A percentile compares a stretch with the other conserved stretches of the same genome.
Conservation (phyloP, 2,329 filamentous ascomycete species). For the Aspergillus sp. region DNA sequence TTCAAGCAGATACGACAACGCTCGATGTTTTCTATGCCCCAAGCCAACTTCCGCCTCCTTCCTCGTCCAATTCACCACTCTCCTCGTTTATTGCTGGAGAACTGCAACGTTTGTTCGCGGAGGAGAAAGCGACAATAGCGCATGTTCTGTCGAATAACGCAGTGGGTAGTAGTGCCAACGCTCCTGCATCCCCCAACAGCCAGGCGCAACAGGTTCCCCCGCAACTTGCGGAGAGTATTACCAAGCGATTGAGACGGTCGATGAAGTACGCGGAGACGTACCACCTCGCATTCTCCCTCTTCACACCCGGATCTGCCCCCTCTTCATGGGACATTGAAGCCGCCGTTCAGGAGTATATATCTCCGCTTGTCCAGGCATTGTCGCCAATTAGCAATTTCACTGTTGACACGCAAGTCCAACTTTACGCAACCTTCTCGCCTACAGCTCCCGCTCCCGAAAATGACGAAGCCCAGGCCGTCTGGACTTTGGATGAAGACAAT, state of each 20-base stretch:
- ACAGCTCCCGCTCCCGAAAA: slow-evolving; percentile 60
- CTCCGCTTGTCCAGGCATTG: slow-evolving; percentile 76
- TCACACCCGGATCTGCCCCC: slow-evolving; percentile 74
- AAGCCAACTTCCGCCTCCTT: slow-evolving; percentile 65
- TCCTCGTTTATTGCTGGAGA: slow-evolving; percentile 77
- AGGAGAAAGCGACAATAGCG: slow-evolving; percentile 85
- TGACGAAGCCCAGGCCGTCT: slow-evolving; percentile 56
- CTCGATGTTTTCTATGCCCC: slow-evolving; percentile 77
- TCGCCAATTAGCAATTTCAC: slow-evolving; percentile 90
- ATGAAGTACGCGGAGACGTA: slow-evolving; percentile 93
- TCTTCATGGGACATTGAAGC: slow-evolving; percentile 89
- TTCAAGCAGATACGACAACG: slow-evolving; percentile 68
- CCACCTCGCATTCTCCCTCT: slow-evolving; percentile 92
- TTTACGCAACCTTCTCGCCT: slow-evolving; percentile 73
- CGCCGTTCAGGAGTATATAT: slow-evolving; percentile 77
- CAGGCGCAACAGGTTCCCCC: slow-evolving; percentile 39
- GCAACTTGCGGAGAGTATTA: slow-evolving; percentile 58
- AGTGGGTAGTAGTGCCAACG: slow-evolving; percentile 21
- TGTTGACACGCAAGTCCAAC: slow-evolving; percentile 91
- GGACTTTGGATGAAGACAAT: slow-evolving; percentile 77
- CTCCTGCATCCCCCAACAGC: slow-evolving; percentile 21
- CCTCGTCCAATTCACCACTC: slow-evolving; percentile 69
- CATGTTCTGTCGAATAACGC: slow-evolving; percentile 63
- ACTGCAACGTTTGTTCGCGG: slow-evolving; percentile 74
- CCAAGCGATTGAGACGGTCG: slow-evolving; percentile 72